Base-by-base conservation (phyloP, 495 filamentous ascomycete species). In the Parathielavia hyrcaniae region DNA sequence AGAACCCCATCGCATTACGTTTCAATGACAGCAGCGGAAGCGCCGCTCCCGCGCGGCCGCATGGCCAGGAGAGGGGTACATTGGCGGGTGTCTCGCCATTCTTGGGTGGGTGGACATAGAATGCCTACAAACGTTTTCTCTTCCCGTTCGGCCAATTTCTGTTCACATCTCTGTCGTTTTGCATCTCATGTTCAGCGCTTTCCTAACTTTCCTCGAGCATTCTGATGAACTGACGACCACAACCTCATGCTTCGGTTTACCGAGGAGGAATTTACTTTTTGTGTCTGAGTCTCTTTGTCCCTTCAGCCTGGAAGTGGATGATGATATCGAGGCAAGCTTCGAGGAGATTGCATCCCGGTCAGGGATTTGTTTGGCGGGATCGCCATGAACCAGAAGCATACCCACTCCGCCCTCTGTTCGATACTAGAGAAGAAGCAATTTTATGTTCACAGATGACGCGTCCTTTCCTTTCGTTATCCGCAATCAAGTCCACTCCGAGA, bases 1-100 rank as follows among this genome's bases (percentile, higher is more conserved):
- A 23, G 70, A 74, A 36, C 75, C 75, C 53, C 74, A 69, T 59
- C 67, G 67, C 53, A 65, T 67, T 73, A 73, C 73, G 73, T 75
- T 77, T 69, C 66, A 69, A 67, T 76, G 69, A 75, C 60, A 59
- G 13, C 16, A 40, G 19, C n/a, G 36, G 30, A n/a, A 40, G 34
- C 14, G 38, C 41, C 52, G n/a, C 39, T 22, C 17, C 22, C 13
- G 35, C 23, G 41, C 32, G 41, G 19, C 17, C 5, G 14, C 53
- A n/a, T 16, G 36, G 26, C 43, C 22, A 20, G 40, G 26, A 47
- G n/a, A 34, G 16, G 12, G 30, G 47, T 13, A 53, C 22, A 53
- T 45, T 44, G 51, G 39, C 39, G 51, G 44, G 38, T 44, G 23
- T 26, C 51, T 53, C 51, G 39, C 26, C 51, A 36, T 7, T 16